Conservation (phyloP, 371 early-diverging fungal species). For the Smittium culicis region DNA sequence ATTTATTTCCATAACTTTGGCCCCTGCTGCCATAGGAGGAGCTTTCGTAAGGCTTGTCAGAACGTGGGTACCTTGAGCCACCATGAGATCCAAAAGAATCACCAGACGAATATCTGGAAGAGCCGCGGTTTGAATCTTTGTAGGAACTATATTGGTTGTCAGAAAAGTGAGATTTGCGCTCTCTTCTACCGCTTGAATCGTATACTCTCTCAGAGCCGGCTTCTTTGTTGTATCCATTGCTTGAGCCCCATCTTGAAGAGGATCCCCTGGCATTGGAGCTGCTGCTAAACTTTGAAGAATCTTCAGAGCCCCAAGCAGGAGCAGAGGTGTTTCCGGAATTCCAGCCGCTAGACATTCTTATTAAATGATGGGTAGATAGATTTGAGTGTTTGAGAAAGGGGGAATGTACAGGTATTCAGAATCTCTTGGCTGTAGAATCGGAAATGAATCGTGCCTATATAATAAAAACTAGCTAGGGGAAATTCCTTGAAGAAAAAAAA, state of each 20-base stretch:
- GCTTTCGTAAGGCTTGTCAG: too few relatives aligned
- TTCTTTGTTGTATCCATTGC: constrained; percentile 13
- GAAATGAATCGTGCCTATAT: too few relatives aligned
- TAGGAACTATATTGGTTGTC: too few relatives aligned
- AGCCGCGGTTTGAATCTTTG: background rate
- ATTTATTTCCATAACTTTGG: background rate
- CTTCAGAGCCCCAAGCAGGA: background rate
- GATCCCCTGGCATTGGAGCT: background rate
- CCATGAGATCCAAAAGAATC: background rate
- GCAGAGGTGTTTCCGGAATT: constrained; percentile 2
- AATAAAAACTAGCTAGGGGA: too few relatives aligned
- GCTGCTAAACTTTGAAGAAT: background rate
- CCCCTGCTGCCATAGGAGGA: background rate
- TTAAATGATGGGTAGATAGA: too few relatives aligned
- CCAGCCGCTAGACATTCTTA: constrained; percentile 10
- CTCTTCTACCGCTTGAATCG: background rate
- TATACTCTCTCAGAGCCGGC: background rate
- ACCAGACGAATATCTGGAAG: background rate
- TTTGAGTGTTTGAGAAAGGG: too few relatives aligned
- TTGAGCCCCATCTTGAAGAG: background rate
- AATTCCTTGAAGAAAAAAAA: too few relatives aligned
- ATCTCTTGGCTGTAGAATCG: too few relatives aligned
- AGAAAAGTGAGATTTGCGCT: background rate
- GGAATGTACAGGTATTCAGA: too few relatives aligned
- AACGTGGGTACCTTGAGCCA: too few relatives aligned